These are phyloP conservation scores for Endoconidiophora polonica DNA, from an alignment of 2,329 filamentous ascomycete genomes.

Conservation along the genomic window DNA sequence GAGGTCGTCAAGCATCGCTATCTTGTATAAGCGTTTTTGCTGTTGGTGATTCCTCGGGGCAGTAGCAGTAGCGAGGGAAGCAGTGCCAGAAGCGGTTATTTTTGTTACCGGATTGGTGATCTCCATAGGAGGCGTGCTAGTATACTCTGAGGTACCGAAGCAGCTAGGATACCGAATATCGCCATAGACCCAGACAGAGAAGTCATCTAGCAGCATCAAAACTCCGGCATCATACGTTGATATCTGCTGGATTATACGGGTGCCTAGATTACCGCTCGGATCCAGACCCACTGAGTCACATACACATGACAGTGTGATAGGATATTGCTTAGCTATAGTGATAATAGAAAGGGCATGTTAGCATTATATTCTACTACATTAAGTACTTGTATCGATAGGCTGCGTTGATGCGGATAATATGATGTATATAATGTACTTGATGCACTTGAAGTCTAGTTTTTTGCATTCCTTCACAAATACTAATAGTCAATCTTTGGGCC, in stretches of 20 bases:
- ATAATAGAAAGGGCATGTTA: too few species aligned
- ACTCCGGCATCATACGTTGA: slow-evolving; percentile 34
- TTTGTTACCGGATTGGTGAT: neutral
- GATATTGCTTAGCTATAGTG: too few species aligned
- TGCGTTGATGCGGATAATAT: too few species aligned
- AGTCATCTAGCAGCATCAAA: slow-evolving; percentile 26
- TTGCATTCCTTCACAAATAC: too few species aligned
- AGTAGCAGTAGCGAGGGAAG: neutral
- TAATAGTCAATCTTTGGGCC: too few species aligned
- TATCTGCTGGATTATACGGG: slow-evolving; percentile 23
- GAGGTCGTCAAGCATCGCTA: slow-evolving; percentile 22
- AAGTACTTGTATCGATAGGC: too few species aligned
- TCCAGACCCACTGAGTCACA: too few species aligned
- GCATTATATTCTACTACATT: too few species aligned
- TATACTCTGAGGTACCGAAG: slow-evolving; percentile 22
- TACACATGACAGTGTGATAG: too few species aligned
- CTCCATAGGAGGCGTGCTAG: slow-evolving; percentile 14
- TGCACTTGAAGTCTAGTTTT: too few species aligned
- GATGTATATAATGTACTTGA: too few species aligned
- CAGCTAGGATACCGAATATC: slow-evolving; percentile 40
- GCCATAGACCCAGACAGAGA: slow-evolving; percentile 36
- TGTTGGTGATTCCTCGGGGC: slow-evolving; percentile 18
- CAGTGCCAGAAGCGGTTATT: neutral
- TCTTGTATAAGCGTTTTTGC: too few species aligned
- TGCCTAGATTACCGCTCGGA: neutral